Evolutionary conservation across 208 protist genomes (phyloP), one percentile per base, ranked within the genome.

Genomic region (Leptomonas seymouri): DNA sequence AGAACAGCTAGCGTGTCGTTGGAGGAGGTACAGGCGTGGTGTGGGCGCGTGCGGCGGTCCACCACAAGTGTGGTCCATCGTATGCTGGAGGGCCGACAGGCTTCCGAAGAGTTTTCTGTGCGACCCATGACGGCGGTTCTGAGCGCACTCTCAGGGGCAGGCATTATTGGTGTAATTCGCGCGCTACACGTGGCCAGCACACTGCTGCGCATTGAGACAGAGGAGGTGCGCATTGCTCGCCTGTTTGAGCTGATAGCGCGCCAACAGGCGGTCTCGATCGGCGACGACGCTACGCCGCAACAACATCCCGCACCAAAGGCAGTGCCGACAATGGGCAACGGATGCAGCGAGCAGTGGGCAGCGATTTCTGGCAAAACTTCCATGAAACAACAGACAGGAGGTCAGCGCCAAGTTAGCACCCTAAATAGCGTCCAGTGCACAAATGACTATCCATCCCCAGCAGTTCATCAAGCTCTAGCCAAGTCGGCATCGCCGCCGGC

Each of bases 181-280:
- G 75, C 74, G 12, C 80, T 95, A 28, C 81, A 93, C 46, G 76
- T 86, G 44, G 85, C 90, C 34, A 90, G 84, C 73, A 66, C 74
- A 8, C 55, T 92, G 54, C 64, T 91, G 15, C 76, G 74, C 44
- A 81, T 89, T 41, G 41, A 75, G 1, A 56, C 63, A 7, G 62
- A 85, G 39, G 90, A 95, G 75, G 60, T 64, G 57, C 71, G 78
- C 42, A 69, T 86, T 48, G 50, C 66, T 21, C 36, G 46, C 7
- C 71, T 77, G 12, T 71, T 77, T 16, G 50, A 49, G 15, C 59
- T 77, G 11, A 18, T 69, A 25, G 64, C 71, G 34, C 63, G 71
- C 20, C 71, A 77, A 50, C 71, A 77, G 59, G 55, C 71, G 0
- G 48, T 71, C 15, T 12, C 27, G 11, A 45, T 77, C 36, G 15